Evolutionary conservation across 1,284 basidiomycete genomes (phyloP), one percentile per base, ranked within the genome.

Genomic region (Tilletia indica): DNA sequence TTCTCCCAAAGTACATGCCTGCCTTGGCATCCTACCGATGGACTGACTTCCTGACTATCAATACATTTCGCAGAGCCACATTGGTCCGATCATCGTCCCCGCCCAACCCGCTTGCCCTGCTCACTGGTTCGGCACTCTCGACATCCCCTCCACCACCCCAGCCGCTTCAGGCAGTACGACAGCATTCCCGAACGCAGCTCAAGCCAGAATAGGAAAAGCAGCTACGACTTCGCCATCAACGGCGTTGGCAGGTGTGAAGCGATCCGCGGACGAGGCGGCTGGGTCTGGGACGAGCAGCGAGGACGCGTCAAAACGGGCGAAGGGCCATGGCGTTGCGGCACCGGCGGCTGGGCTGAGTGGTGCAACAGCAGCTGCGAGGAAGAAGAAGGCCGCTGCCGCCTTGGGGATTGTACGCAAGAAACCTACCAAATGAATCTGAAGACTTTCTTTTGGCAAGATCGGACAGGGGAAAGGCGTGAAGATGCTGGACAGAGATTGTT

Each of bases 391-490:
- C 0, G 45, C 38, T 0, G 48, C 64, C 1, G 49, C 72, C 2
- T 49, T 77, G 4, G 76, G 76, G 2, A 64, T 77, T 8, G 71
- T 77, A 48, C 74, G 72, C 66, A 77, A 76, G 69, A 77, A 77
- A 49, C 71, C 71, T 9, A 16, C 61, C 36, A 34, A 64, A 64
- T 64, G n/a, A 64, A 64, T 19, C 19, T 61, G 12, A 31, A 54
- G 25, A 31, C 25, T 31, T 31, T 31, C 25, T 31, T 31, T 2
- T 31, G 25, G 25, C 25, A 31, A 31, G 25, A 31, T 31, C 25
- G 25, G 25, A n/a, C n/a, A n/a, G n/a, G n/a, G n/a, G 25, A 31
- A 31, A 31, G 25, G 25, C 25, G 25, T 31, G 25, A 31, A 31
- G 25, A 2, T 31, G 25, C 25, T 31, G 2, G 25, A 31, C 1